phyloP scores from a whole-genome alignment of 1,284 basidiomycete genomes.

The Baeospora myosura region DNA sequence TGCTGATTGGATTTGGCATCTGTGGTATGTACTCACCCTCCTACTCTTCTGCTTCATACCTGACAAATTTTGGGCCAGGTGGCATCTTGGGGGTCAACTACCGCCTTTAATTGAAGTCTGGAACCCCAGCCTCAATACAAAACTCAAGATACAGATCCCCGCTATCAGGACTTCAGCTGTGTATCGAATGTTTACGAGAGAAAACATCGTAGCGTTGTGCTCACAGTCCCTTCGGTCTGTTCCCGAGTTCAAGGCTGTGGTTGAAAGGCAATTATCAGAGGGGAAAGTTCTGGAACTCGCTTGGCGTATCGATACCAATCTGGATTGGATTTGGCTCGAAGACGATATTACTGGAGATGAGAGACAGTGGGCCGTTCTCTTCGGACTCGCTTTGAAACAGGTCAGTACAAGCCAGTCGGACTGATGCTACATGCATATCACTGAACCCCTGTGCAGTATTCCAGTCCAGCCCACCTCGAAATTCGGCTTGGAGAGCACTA shows the following conservation, averaged over 20 bases:
- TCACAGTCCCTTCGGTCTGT: constrained; percentile 43
- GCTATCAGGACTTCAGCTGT: constrained; percentile 29
- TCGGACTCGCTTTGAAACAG: constrained; percentile 63
- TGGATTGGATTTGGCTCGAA: constrained; percentile 79
- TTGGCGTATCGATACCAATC: constrained; percentile 63
- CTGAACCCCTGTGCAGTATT: too few relatives aligned
- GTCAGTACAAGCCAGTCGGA: too few relatives aligned
- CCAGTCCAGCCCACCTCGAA: constrained; percentile 58
- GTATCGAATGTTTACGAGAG: constrained; percentile 42
- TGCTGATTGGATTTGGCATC: constrained; percentile 77
- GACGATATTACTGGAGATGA: constrained; percentile 52
- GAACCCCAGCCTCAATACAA: constrained; percentile 44
- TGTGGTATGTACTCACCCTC: constrained; percentile 59
- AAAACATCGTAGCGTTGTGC: constrained; percentile 57
- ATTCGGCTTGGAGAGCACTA: constrained; percentile 64
- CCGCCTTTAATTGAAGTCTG: constrained; percentile 39
- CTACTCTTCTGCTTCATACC: constrained; percentile 7
- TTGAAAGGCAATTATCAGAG: constrained; percentile 42
- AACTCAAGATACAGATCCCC: constrained; percentile 61
- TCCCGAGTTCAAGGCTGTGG: constrained; percentile 55
- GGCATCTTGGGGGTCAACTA: constrained; percentile 45
- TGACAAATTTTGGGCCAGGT: constrained; percentile 38
- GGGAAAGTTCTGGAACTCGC: constrained; percentile 66
- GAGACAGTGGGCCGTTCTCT: constrained; percentile 69
- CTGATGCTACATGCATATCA: too few relatives aligned